phyloP scores from a whole-genome alignment of 2,329 filamentous ascomycete species.

The Colletotrichum plurivorum region DNA sequence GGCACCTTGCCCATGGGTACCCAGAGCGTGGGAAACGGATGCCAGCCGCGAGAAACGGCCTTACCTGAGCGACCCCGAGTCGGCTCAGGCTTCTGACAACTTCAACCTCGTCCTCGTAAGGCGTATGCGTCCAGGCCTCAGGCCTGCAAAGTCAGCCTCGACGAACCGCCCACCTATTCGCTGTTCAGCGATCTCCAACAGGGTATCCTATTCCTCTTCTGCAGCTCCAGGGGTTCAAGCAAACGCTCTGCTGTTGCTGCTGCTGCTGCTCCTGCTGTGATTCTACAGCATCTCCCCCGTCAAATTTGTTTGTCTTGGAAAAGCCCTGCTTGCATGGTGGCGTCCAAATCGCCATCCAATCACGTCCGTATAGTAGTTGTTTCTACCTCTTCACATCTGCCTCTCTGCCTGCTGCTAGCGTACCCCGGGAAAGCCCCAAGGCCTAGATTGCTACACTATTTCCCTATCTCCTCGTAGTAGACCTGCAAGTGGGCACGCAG shows the following conservation, averaged over 20 bases:
- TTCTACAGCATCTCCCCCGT: not conserved
- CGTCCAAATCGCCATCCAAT: constrained; percentile 8
- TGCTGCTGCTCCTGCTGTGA: not conserved
- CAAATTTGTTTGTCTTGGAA: constrained; percentile 16
- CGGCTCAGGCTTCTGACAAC: not conserved
- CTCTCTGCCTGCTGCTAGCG: constrained; percentile 1
- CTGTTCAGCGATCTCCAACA: not conserved
- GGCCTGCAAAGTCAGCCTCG: constrained; percentile 27
- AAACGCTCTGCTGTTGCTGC: not conserved
- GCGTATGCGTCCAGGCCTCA: constrained; percentile 1
- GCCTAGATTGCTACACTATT: not conserved
- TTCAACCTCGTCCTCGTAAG: constrained; percentile 16
- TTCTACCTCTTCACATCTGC: not conserved
- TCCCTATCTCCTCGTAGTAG: not conserved
- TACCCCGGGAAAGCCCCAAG: constrained; percentile 12
- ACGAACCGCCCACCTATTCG: constrained; percentile 2
- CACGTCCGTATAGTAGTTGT: not conserved
- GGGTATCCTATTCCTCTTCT: constrained; percentile 3
- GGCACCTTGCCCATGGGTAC: not conserved
- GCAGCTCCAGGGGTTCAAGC: constrained; percentile 20
- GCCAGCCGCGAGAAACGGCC: constrained; percentile 3
- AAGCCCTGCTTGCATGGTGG: constrained; percentile 36
- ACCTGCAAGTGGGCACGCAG: not conserved
- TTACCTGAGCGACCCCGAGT: not conserved
- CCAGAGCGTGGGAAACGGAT: not conserved